Base-by-base conservation (phyloP, 192 early-diverging fungal genomes). In the Allomyces macrogynus region DNA sequence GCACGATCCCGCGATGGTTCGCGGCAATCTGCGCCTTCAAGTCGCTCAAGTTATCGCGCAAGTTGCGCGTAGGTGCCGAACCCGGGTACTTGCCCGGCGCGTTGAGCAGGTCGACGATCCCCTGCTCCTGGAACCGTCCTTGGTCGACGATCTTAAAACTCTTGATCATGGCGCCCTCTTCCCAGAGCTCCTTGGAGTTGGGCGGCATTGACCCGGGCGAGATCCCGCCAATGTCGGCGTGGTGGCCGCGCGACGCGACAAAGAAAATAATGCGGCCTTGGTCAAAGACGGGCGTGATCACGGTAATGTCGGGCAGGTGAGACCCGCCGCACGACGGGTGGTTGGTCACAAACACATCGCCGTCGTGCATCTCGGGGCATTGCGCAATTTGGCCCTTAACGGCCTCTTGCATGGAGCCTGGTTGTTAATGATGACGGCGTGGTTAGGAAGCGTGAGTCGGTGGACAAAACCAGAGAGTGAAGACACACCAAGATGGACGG, bases 1-100 rank as follows among this genome's bases (percentile, higher is more conserved):
- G 81, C 1, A 70, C 68, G 61, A 99, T 95, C 10, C 95, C 95
- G 61, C 87, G 81, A 64, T 94, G 86, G 73, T 99, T 99, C 40
- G 95, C 95, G 12, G 95, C 95, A 61, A 95, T 86, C 67, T 99
- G 95, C 10, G 95, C 95, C 76, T 93, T 91, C 68, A 98, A 74
- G 69, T 96, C 93, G 1, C 90, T 91, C 60, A 98, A 78, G 63
- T 93, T 93, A 66, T 98, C 95, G 23, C 80, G 80, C 43, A 95
- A 72, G 73, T 86, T 90, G 64, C 95, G 84, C 0, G 92, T 88
- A 25, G 92, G 92, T 62, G 79, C 82, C 76, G 92, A 99, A 2
- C 84, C 88, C 3, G 87, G 85, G 72, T 85, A 86, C 68, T 82
- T 75, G 20, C 84, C 89, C 3, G 93, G 95, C 64, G 91, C 84